phyloP scores from a whole-genome alignment of 345 rosid species.

The Theobroma cacao region DNA sequence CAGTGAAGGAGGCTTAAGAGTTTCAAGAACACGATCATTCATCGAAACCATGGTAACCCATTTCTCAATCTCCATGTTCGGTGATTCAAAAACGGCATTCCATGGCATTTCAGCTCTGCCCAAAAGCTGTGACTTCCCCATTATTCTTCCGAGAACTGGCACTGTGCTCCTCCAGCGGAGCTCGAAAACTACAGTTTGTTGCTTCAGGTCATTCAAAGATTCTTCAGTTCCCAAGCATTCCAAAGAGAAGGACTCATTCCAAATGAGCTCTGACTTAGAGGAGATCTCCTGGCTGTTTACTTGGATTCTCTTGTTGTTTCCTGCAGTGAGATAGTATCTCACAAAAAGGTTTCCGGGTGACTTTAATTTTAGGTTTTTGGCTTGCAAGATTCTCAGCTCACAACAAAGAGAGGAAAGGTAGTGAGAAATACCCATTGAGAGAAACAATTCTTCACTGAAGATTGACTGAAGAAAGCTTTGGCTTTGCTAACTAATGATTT shows the following conservation, averaged over 20 bases:
- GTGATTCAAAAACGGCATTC: conserved; percentile 43
- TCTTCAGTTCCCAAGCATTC: conserved; percentile 58
- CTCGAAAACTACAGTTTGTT: conserved; percentile 57
- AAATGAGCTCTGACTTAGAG: conserved; percentile 32
- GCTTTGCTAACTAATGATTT: not conserved
- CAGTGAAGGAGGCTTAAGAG: conserved; percentile 41
- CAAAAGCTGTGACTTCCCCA: conserved; percentile 46
- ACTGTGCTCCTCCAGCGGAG: conserved; percentile 43
- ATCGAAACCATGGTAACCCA: conserved; percentile 35
- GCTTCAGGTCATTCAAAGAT: conserved; percentile 39
- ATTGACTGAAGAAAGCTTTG: not conserved
- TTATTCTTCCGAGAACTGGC: conserved; percentile 29
- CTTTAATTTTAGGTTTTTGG: conserved; percentile 55
- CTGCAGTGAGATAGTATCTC: conserved; percentile 63
- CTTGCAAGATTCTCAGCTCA: conserved; percentile 58
- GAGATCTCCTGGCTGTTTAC: conserved; percentile 52
- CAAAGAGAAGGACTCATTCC: conserved; percentile 63
- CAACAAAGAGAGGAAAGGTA: conserved; percentile 40
- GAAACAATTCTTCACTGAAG: not conserved
- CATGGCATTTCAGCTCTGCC: conserved; percentile 60
- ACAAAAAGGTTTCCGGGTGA: conserved; percentile 47
- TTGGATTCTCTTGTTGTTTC: conserved; percentile 44
- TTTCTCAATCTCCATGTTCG: conserved; percentile 44
- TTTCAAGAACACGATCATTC: conserved; percentile 13
- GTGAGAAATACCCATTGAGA: conserved; percentile 34